Evolutionary conservation across 2,329 filamentous ascomycete genomes (phyloP).

Genomic region (Fusarium sp.): DNA sequence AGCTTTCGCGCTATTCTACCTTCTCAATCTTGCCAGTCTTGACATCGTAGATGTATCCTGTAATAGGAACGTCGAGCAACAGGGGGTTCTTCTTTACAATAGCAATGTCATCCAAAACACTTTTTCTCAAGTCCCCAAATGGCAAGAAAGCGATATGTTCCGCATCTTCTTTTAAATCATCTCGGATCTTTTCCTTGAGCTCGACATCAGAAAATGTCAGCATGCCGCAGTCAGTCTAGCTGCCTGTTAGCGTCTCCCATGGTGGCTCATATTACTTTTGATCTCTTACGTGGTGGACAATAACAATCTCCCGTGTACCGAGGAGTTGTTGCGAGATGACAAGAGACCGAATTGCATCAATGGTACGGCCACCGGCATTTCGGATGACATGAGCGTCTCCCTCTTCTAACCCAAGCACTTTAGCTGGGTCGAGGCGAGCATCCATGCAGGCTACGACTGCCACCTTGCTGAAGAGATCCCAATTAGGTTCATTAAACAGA

Average conservation of each 20-base stretch:
- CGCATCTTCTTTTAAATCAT: not conserved
- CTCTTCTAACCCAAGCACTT: not conserved
- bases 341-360: not conserved
- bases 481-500: not conserved
- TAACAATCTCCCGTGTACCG: not conserved
- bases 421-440: not conserved
- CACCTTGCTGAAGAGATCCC: not conserved
- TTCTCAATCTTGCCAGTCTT: not conserved
- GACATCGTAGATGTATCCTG: not conserved
- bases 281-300: not conserved
- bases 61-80: not conserved
- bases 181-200: not conserved
- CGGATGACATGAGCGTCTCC: not conserved
- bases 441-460: not conserved
- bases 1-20: not conserved
- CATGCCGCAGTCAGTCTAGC: not conserved
- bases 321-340: not conserved
- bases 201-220: not conserved
- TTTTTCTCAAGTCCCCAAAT: not conserved
- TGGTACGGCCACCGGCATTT: not conserved
- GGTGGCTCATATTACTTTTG: accelerated
- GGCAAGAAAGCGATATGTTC: not conserved
- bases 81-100: not conserved
- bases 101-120: not conserved
- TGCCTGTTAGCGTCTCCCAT: not conserved